Evolutionary conservation across 768 basidiomycete species (phyloP), one percentile per base, ranked within the genome.

Genomic region (Serpula lacrymans): DNA sequence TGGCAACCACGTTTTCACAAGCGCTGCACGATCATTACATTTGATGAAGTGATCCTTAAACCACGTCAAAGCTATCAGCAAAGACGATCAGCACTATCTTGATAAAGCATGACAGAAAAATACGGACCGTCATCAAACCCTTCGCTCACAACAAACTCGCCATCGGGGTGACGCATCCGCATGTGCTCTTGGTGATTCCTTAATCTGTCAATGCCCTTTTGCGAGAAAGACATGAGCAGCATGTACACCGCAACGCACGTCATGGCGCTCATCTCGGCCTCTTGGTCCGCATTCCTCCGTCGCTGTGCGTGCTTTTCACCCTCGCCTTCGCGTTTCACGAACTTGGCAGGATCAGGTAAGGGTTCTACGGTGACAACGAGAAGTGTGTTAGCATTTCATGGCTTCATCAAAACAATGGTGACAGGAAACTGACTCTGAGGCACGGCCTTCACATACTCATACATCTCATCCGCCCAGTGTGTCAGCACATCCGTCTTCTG

Each of bases 401-500:
- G n/a, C n/a, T n/a, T 41, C 8, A 47, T 41, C 5, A 44, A 5
- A 21, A n/a, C 23, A 30, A 9, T 9, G 20, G 27, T 16, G 29
- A 43, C 20, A 41, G 24, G 41, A 18, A 42, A 73, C 87, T 28
- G 51, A 90, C 87, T 89, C 62, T 88, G 82, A 16, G 89, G 87
- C 25, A 88, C 70, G 12, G 81, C 84, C 59, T 90, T 90, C 20
- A 92, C 86, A 54, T 80, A 82, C 52, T 89, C 88, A 52, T 89
- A 88, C 78, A 96, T 84, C 71, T 92, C 87, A 49, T 98, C 95
- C 16, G 88, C 96, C 80, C 93, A 95, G 46, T 88, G 84, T 42
- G 88, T 87, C 43, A 98, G 67, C 38, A 94, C 92, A 45, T 88
- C 83, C 24, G 95, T 95, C 74, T 98, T 99, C 72, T 96, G 90